Conservation (phyloP, 768 basidiomycete genomes). For the Mycena galopus region DNA sequence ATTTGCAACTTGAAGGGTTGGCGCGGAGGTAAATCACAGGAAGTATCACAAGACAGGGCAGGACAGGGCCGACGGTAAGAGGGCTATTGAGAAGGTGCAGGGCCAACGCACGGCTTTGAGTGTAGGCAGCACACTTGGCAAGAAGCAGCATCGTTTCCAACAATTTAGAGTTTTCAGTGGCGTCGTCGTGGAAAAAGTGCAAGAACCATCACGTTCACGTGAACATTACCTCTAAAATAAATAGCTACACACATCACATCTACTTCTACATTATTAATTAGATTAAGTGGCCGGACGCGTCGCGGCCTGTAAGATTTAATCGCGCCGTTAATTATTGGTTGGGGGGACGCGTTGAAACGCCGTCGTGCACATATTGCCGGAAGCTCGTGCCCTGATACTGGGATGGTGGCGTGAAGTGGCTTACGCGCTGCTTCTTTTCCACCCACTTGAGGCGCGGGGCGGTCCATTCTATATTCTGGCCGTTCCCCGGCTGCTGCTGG, state of each 20-base stretch:
- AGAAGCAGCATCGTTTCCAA: no score
- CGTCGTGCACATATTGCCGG: constrained; percentile 37
- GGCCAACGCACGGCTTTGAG: no score
- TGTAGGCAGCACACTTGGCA: no score
- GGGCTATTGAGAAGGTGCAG: no score
- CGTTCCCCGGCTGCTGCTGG: background rate
- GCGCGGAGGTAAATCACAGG: no score
- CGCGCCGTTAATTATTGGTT: background rate
- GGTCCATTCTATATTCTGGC: constrained; percentile 31
- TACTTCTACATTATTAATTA: background rate
- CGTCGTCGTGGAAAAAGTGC: background rate
- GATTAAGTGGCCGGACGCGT: no score
- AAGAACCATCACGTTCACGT: constrained; percentile 11
- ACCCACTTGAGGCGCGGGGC: constrained; percentile 37
- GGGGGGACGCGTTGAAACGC: constrained; percentile 21
- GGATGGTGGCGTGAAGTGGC: constrained; percentile 37
- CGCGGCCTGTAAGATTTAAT: no score
- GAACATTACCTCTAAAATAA: background rate
- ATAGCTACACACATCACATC: constrained; percentile 1
- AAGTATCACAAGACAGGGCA: no score
- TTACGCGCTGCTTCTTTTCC: constrained; percentile 37
- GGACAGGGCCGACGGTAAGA: no score
- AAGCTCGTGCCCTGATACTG: constrained; percentile 38
- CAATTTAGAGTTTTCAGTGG: no score
- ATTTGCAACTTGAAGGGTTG: no score